A percentile compares a stretch with the other conserved stretches of the same genome.
These are phyloP conservation scores for Buddleja alternifolia DNA, from an alignment of 257 asterid genomes.

Conservation along the genomic window DNA sequence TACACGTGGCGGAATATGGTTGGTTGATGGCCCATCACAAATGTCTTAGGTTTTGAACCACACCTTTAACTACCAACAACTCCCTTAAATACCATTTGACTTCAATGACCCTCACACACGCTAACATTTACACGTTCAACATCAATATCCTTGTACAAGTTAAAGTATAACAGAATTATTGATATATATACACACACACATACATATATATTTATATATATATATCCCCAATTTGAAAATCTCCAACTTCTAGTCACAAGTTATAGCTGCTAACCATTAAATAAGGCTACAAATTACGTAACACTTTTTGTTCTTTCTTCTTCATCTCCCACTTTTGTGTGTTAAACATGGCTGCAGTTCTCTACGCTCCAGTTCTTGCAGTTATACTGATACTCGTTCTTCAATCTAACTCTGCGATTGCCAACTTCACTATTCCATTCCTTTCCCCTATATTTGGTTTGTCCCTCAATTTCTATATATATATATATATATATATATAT, in stretches of 20 bases:
- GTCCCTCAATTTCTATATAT: background rate
- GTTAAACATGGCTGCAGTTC: slow-evolving; percentile 44
- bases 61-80: slow-evolving; percentile 34
- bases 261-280: background rate
- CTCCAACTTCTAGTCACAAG: background rate
- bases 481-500: too few relatives aligned
- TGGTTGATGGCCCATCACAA: background rate
- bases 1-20: background rate
- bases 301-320: background rate
- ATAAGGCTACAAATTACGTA: background rate
- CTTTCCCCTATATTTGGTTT: slow-evolving; percentile 49
- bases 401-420: slow-evolving; percentile 33
- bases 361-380: slow-evolving; percentile 32
- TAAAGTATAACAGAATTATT: too few relatives aligned
- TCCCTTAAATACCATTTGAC: slow-evolving; percentile 30
- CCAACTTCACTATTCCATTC: slow-evolving; percentile 46
- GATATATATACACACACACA: too few relatives aligned
- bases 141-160: background rate
- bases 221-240: slow-evolving; percentile 23
- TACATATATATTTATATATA: too few relatives aligned
- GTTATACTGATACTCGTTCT: slow-evolving; percentile 36
- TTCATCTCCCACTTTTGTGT: background rate
- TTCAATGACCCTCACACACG: background rate
- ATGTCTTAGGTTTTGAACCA: background rate
- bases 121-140: background rate